A percentile compares a stretch with the other conserved stretches of the same genome.
Evolutionary conservation across 2,329 filamentous ascomycete genomes (phyloP).

Genomic region (Phaeophleospora eucalypticola): DNA sequence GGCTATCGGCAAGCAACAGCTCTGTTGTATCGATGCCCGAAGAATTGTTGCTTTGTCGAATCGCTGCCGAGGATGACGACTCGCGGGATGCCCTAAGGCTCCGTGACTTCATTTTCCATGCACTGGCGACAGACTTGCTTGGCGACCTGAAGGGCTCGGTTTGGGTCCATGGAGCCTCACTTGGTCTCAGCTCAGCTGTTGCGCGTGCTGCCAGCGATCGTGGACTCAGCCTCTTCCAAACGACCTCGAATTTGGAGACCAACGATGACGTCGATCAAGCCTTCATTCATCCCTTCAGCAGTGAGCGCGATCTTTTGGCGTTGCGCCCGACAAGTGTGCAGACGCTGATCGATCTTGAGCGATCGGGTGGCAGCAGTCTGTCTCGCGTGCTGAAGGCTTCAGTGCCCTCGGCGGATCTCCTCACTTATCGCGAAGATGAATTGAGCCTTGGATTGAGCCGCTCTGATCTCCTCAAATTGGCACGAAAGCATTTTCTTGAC

Average conservation of each 20-base stretch:
- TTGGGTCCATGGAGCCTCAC: not conserved
- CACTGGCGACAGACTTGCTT: not conserved
- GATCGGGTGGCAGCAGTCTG: not conserved
- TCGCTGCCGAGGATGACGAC: not conserved
- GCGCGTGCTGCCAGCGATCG: not conserved
- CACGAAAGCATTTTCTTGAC: not conserved
- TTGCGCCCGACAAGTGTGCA: not conserved
- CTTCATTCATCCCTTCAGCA: not conserved
- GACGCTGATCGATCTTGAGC: not conserved
- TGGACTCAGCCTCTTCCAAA: not conserved
- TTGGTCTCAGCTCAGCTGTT: not conserved
- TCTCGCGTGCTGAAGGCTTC: not conserved
- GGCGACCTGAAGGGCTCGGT: not conserved
- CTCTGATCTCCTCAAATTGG: not conserved
- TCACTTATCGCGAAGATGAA: not conserved
- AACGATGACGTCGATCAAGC: not conserved
- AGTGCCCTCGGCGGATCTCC: not conserved
- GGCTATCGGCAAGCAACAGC: not conserved
- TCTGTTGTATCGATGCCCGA: not conserved
- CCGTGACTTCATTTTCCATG: not conserved
- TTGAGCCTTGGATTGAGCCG: not conserved
- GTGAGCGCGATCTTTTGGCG: not conserved
- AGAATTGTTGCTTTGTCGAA: too few relatives aligned
- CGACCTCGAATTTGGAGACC: not conserved
- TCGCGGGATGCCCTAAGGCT: not conserved